Evolutionary conservation across 164 flowering plant species (phyloP).

Genomic region (Saururus chinensis): DNA sequence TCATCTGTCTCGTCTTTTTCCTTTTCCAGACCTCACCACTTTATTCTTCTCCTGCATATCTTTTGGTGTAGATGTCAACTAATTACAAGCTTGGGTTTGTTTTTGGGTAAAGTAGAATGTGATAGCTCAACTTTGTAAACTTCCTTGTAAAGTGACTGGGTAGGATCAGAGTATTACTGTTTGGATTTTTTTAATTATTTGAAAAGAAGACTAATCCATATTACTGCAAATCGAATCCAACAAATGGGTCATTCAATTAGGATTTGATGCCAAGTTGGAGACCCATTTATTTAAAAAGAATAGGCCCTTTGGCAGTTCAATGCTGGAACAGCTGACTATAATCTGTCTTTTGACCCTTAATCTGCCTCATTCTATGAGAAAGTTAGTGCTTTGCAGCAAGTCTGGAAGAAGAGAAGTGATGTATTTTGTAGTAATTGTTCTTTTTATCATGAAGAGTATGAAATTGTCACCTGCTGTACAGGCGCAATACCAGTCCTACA

Average conservation of each 20-base stretch:
- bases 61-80: neutral
- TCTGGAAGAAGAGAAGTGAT: neutral
- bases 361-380: neutral
- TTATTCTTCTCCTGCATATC: neutral
- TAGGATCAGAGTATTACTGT: too few relatives aligned
- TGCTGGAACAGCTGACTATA: neutral
- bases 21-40: too few relatives aligned
- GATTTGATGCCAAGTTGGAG: too few relatives aligned
- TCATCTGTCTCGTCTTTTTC: too few relatives aligned
- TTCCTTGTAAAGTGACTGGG: too few relatives aligned
- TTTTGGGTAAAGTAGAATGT: neutral
- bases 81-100: neutral
- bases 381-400: too few relatives aligned
- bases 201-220: too few relatives aligned
- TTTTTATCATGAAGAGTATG: neutral
- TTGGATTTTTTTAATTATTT: too few relatives aligned
- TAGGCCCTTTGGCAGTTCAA: too few relatives aligned
- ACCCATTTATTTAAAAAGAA: too few relatives aligned
- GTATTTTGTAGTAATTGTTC: neutral
- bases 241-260: too few relatives aligned
- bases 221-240: too few relatives aligned
- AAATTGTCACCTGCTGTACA: conserved; percentile 13
- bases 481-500: conserved; percentile 75
- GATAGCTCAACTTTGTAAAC: neutral
- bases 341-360: neutral